phyloP scores from a whole-genome alignment of 139 green algal genomes.

The Pycnococcus provasolii region DNA sequence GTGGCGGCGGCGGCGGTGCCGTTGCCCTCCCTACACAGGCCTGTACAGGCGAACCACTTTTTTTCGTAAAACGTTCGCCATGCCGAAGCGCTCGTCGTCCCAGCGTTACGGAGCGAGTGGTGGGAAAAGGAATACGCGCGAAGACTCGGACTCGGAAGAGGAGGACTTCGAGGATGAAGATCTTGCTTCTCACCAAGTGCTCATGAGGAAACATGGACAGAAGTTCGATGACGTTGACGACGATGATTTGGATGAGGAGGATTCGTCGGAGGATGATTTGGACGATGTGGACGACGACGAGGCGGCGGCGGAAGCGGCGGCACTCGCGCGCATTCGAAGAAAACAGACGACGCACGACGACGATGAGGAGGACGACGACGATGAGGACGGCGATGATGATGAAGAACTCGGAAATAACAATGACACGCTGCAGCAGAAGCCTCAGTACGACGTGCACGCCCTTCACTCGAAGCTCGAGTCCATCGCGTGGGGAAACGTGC shows the following conservation, averaged over 20 bases:
- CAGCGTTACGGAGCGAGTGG: too few relatives aligned
- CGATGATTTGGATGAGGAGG: neutral
- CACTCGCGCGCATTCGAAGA: slow-evolving; percentile 1
- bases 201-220: neutral
- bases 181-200: too few relatives aligned
- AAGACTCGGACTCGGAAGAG: too few relatives aligned
- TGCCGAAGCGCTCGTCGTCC: too few relatives aligned
- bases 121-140: too few relatives aligned
- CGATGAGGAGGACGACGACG: too few relatives aligned
- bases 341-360: neutral
- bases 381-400: neutral
- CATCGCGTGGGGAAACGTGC: slow-evolving; percentile 14
- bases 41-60: too few relatives aligned
- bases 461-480: slow-evolving; percentile 75
- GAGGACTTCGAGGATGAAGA: too few relatives aligned
- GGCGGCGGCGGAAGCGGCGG: slow-evolving; percentile 14
- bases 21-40: too few relatives aligned
- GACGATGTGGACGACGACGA: neutral
- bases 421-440: neutral
- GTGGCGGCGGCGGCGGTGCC: too few relatives aligned
- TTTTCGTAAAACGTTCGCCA: too few relatives aligned
- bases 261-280: neutral
- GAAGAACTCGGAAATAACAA: slow-evolving; percentile 18
- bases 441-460: slow-evolving; percentile 62
- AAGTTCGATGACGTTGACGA: neutral